Evolutionary conservation across 2,329 filamentous ascomycete species (phyloP), one percentile per base, ranked within the genome.

Genomic region (Penicillium sp.): DNA sequence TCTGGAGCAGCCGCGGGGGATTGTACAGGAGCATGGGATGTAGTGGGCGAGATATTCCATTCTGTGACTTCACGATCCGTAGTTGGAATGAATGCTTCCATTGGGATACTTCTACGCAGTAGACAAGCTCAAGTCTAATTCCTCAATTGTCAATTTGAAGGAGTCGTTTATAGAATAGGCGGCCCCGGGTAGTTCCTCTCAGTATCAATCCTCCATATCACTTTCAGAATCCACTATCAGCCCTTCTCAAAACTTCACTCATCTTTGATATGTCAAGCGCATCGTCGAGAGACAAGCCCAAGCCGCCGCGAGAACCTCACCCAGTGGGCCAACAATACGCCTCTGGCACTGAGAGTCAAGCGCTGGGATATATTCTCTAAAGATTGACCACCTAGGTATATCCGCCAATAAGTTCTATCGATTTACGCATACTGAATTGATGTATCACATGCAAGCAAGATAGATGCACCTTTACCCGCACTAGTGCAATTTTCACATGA

Each of bases 261-360:
- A 47, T 43, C 3, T 43, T 50, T 1, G 48, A 46, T 7, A 42
- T 35, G 37, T 74, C 68, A 49, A 57, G 44, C 6, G 44, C 46
- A 44, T 67, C 65, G 13, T 68, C 61, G 3, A 64, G 60, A n/a
- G 59, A 65, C n/a, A n/a, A 2, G 65, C 87, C 89, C 89, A 95
- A 48, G 93, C 73, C 0, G 90, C 89, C 1, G 81, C 81, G 1
- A 95, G 69, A 0, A 91, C 81, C n/a, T 90, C 80, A 0, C 90
- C 91, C 34, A 85, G 75, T 0, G 90, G 89, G 8, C 80, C 84
- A 22, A 94, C 74, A 55, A 97, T 91, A 59, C 82, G 14, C 4
- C 3, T 18, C 14, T 18, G 38, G 9, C 20, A 44, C 28, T 40
- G 48, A 38, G 48, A 44, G 31, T 53, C 50, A 6, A 53, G 48